Evolutionary conservation across 495 filamentous ascomycete genomes (phyloP).

Genomic region (Collariella sp.): DNA sequence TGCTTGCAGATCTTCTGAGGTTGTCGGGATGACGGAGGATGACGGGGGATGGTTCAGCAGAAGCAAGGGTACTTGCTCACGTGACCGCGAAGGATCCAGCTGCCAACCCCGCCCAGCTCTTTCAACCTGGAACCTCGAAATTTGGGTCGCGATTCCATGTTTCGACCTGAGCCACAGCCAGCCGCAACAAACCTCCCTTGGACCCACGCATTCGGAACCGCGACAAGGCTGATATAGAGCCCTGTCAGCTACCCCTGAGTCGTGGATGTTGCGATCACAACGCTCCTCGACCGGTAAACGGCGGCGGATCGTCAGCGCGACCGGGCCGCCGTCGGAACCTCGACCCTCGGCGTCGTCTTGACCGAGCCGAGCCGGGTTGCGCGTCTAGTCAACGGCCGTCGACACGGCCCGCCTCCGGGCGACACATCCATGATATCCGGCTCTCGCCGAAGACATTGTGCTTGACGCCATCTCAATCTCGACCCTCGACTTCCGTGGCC

Average conservation of each 20-base stretch:
- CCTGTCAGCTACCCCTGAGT: background rate
- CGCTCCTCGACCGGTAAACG: slow-evolving; percentile 7
- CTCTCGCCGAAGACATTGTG: background rate
- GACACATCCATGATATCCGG: background rate
- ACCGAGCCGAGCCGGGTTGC: background rate
- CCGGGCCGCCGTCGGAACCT: slow-evolving; percentile 2
- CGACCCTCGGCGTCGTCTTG: background rate
- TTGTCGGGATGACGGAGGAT: background rate
- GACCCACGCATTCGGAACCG: background rate
- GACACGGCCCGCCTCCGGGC: slow-evolving; percentile 4
- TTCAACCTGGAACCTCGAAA: slow-evolving; percentile 10
- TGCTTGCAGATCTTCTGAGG: background rate
- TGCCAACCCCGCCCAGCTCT: slow-evolving; percentile 6
- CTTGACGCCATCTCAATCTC: background rate
- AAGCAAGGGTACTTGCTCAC: background rate
- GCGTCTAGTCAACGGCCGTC: background rate
- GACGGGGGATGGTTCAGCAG: background rate
- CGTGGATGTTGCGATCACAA: slow-evolving; percentile 14
- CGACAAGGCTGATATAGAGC: background rate
- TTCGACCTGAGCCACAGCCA: background rate
- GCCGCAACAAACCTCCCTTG: background rate
- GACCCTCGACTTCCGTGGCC: too few relatives aligned
- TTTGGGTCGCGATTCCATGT: background rate
- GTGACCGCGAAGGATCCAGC: slow-evolving; percentile 1
- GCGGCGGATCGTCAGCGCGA: slow-evolving; percentile 21